Evolutionary conservation across 2,329 filamentous ascomycete species (phyloP).

Genomic region (Teratosphaeria viscida): DNA sequence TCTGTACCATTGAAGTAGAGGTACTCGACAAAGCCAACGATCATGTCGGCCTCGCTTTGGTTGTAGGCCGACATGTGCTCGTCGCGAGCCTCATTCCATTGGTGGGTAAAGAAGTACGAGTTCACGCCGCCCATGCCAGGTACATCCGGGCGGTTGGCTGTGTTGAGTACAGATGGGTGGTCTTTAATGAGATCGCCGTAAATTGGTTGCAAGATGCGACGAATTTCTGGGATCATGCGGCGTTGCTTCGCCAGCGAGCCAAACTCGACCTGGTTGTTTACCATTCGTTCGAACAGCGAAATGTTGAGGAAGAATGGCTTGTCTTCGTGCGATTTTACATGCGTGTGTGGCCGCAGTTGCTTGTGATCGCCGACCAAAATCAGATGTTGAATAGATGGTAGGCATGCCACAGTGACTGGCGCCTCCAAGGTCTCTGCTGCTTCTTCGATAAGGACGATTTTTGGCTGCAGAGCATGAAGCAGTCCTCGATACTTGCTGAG

Average conservation of each 20-base stretch:
- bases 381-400: slow-evolving; percentile 53
- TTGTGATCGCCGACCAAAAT: slow-evolving; percentile 71
- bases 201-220: slow-evolving; percentile 50
- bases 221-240: slow-evolving; percentile 60
- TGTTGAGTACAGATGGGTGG: slow-evolving; percentile 43
- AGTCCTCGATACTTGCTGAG: slow-evolving; percentile 69
- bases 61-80: slow-evolving; percentile 59
- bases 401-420: slow-evolving; percentile 48
- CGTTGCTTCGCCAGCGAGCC: slow-evolving; percentile 58
- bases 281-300: slow-evolving; percentile 70
- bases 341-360: slow-evolving; percentile 62
- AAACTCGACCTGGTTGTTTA: slow-evolving; percentile 55
- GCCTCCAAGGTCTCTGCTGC: slow-evolving; percentile 66
- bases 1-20: slow-evolving; percentile 57
- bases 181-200: slow-evolving; percentile 48
- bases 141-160: slow-evolving; percentile 38
- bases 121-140: slow-evolving; percentile 53
- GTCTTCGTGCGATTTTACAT: slow-evolving; percentile 48
- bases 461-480: slow-evolving; percentile 55
- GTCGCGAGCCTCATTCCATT: slow-evolving; percentile 55
- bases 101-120: slow-evolving; percentile 54
- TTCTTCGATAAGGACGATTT: slow-evolving; percentile 65
- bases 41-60: slow-evolving; percentile 61
- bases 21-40: slow-evolving; percentile 61
- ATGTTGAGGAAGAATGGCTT: slow-evolving; percentile 57